phyloP scores from a whole-genome alignment of 768 basidiomycete genomes.

The Xerocomus brunneocitrinus region DNA sequence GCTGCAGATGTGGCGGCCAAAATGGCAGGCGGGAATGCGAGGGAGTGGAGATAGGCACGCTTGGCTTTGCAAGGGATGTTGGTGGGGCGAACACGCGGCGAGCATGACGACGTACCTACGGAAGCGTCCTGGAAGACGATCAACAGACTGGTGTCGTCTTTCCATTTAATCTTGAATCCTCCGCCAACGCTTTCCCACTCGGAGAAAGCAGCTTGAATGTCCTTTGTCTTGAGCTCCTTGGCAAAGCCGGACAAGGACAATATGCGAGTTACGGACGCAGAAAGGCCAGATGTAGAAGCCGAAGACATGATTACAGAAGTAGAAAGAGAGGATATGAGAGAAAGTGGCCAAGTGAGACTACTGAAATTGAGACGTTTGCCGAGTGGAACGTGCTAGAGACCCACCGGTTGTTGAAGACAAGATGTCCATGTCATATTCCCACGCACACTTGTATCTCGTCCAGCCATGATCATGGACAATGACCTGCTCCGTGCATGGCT shows the following conservation, averaged over 20 bases:
- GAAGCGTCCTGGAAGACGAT: conserved; percentile 92
- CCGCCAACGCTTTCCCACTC: conserved; percentile 85
- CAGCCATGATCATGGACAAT: conserved; percentile 49
- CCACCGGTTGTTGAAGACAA: no score
- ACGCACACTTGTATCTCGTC: not conserved
- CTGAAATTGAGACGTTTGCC: conserved; percentile 21
- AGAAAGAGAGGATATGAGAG: conserved; percentile 17
- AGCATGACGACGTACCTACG: conserved; percentile 60
- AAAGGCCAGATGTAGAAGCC: conserved; percentile 72
- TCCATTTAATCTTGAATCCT: conserved; percentile 99
- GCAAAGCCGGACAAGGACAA: conserved; percentile 89
- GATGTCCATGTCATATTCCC: not conserved
- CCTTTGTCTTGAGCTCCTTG: conserved; percentile 95
- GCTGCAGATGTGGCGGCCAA: conserved; percentile 53
- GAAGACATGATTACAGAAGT: conserved; percentile 44
- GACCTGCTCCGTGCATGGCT: conserved; percentile 76
- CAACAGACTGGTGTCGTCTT: conserved; percentile 91
- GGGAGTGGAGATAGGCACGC: conserved; percentile 70
- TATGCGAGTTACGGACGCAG: conserved; percentile 94
- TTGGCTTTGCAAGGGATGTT: conserved; percentile 16
- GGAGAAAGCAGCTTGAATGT: conserved; percentile 86
- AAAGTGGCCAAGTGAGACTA: conserved; percentile 14
- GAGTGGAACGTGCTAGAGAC: conserved; percentile 26
- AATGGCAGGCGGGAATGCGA: conserved; percentile 76
- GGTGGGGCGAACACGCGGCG: not conserved